Percentiles rank a stretch among this genome's conserved stretches.
phyloP scores from a whole-genome alignment of 2,329 filamentous ascomycete species.

The Acarospora socialis region DNA sequence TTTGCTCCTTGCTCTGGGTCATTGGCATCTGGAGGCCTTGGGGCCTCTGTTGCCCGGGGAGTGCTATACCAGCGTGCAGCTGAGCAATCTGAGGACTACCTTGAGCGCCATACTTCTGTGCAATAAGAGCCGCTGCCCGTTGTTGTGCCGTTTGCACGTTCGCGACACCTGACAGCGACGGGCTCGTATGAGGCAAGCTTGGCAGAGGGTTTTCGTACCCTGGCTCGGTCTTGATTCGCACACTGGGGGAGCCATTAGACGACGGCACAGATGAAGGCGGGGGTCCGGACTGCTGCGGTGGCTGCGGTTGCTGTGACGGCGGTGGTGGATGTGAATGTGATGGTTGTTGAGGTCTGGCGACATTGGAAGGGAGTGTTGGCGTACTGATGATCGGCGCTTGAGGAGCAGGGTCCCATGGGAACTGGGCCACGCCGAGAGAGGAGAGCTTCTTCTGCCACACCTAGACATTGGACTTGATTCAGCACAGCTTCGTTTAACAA shows the following conservation, averaged over 20 bases:
- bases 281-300: conserved; percentile 23
- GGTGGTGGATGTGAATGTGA: conserved; percentile 24
- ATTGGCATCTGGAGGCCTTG: conserved; percentile 19
- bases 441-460: conserved; percentile 91
- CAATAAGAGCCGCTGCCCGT: conserved; percentile 37
- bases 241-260: conserved; percentile 9
- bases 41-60: conserved; percentile 22
- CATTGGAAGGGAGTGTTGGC: conserved; percentile 27
- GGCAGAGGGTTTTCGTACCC: conserved; percentile 26
- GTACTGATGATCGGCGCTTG: conserved; percentile 34
- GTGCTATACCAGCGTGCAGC: conserved; percentile 26
- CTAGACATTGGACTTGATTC: too few relatives aligned
- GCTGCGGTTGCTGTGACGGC: conserved; percentile 19
- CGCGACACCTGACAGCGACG: conserved; percentile 20
- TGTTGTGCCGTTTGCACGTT: conserved; percentile 38
- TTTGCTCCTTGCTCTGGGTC: conserved; percentile 10
- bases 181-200: conserved; percentile 20
- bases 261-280: conserved; percentile 19
- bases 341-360: conserved; percentile 22
- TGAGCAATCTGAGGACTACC: conserved; percentile 30
- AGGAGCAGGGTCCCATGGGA: conserved; percentile 89
- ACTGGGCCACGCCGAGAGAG: conserved; percentile 66
- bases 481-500: too few relatives aligned
- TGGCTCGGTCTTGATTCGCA: conserved; percentile 40
- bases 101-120: conserved; percentile 31